Conservation (phyloP, 495 filamentous ascomycete species). For the Podospora pseudopauciseta region DNA sequence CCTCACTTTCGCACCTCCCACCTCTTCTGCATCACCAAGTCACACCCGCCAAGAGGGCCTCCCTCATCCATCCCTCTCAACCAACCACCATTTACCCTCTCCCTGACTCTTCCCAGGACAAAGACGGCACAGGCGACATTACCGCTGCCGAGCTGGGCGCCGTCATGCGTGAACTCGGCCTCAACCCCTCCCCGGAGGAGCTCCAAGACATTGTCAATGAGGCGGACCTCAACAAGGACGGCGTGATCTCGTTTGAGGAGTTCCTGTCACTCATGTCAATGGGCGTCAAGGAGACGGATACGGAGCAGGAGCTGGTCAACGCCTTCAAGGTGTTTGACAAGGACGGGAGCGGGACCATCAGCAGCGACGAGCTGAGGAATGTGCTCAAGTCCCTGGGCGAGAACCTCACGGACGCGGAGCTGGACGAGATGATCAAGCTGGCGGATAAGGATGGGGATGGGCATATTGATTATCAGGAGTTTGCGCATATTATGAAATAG, state of each 20-base stretch:
- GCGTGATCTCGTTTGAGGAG: slow-evolving; percentile 47
- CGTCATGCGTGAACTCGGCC: slow-evolving; percentile 46
- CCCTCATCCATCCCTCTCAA: neutral
- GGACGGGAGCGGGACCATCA: slow-evolving; percentile 47
- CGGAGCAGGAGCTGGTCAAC: slow-evolving; percentile 44
- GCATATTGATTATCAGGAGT: slow-evolving; percentile 67
- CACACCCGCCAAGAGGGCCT: neutral
- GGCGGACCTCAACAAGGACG: slow-evolving; percentile 44
- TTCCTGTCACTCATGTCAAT: slow-evolving; percentile 48
- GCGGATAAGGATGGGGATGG: slow-evolving; percentile 48
- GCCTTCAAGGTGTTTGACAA: slow-evolving; percentile 51
- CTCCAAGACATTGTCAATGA: slow-evolving; percentile 48
- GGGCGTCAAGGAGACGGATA: slow-evolving; percentile 37
- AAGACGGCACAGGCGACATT: slow-evolving; percentile 71
- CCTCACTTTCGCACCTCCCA: neutral
- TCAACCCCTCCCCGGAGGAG: slow-evolving; percentile 42
- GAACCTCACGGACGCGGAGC: slow-evolving; percentile 44
- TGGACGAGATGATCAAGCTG: slow-evolving; percentile 48
- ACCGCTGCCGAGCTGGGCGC: slow-evolving; percentile 40
- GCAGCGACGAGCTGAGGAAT: slow-evolving; percentile 41
- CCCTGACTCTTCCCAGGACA: slow-evolving; percentile 50
- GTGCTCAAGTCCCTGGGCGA: slow-evolving; percentile 48
- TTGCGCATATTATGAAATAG: slow-evolving; percentile 79
- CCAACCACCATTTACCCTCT: neutral
- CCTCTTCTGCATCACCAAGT: neutral